Base-by-base conservation (phyloP, 345 rosid genomes). In the Gossypium stocksii region DNA sequence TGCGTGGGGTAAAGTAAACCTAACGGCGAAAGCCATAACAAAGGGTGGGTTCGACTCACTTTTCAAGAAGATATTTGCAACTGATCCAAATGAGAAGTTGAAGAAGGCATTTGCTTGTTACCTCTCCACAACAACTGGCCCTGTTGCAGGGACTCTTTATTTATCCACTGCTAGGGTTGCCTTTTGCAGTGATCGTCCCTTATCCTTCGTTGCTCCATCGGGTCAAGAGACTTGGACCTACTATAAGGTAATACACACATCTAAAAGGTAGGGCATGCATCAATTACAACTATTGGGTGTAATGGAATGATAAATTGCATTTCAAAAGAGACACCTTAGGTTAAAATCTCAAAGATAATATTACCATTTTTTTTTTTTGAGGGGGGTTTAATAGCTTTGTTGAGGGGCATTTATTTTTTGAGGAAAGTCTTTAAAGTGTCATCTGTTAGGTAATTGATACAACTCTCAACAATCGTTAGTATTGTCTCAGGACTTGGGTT, bases 191-290 rank as follows among this genome's bases (percentile, higher is more conserved):
- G 98, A 92, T 44, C 93, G 93, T 41, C 98, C 98, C 68, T 78
- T 94, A 19, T 85, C 80, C 72, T 90, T 86, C 79, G 78, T 83
- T 0, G 94, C 97, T 25, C 97, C 97, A 0, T 92, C 95, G 0
- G 94, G 97, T 0, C 97, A 92, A 82, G 91, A 84, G 72, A 80
- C 92, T 29, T 94, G 95, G 98, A 85, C 89, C 85, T 90, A 89
- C 80, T 90, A 94, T 84, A 90, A 89, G 92, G 93, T 91, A 81
- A 63, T 10, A 34, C 41, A 34, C 7, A 34, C 41, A 34, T 29
- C 38, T 34, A 34, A 34, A 5, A 34, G 41, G 41, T 34, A 34
- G 41, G 41, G 41, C 41, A 34, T 34, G 41, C 41, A 34, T 5
- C 38, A 4, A 4, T 34, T 0, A 34, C 7, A 34, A 34, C 1